phyloP scores from a whole-genome alignment of 1,284 basidiomycete genomes.

The Cryptococcus neoformans region DNA sequence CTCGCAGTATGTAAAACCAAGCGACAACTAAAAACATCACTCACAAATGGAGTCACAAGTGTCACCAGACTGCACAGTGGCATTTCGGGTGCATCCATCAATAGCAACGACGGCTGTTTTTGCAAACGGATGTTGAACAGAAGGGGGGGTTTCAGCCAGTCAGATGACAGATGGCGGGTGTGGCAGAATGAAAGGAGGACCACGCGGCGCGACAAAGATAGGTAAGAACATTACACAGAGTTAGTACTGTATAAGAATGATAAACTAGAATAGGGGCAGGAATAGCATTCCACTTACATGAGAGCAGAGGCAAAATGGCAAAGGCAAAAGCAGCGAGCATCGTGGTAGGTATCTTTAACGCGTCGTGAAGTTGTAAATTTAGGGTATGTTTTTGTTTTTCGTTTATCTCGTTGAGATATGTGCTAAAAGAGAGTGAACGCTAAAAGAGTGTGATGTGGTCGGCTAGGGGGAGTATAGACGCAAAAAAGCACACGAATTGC shows the following conservation, averaged over 20 bases:
- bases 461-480: neutral
- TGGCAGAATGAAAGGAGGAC: neutral
- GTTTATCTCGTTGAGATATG: neutral
- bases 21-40: slow-evolving; percentile 10
- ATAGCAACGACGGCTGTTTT: slow-evolving; percentile 27
- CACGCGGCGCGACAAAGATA: too few relatives aligned
- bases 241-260: too few relatives aligned
- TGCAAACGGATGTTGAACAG: neutral
- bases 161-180: neutral
- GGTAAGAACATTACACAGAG: neutral
- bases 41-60: slow-evolving; percentile 50
- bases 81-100: slow-evolving; percentile 46
- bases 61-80: slow-evolving; percentile 44
- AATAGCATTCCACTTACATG: slow-evolving; percentile 24
- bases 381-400: neutral
- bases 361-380: neutral
- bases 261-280: too few relatives aligned
- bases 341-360: slow-evolving; percentile 2
- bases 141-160: neutral
- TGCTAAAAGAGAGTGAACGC: neutral
- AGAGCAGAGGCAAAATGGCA: slow-evolving; percentile 34
- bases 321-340: slow-evolving; percentile 32
- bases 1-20: neutral
- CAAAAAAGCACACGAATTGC: neutral
- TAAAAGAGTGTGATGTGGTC: neutral